Base-by-base conservation (phyloP, 2,329 filamentous ascomycete genomes). In the Sporothrix phasma region DNA sequence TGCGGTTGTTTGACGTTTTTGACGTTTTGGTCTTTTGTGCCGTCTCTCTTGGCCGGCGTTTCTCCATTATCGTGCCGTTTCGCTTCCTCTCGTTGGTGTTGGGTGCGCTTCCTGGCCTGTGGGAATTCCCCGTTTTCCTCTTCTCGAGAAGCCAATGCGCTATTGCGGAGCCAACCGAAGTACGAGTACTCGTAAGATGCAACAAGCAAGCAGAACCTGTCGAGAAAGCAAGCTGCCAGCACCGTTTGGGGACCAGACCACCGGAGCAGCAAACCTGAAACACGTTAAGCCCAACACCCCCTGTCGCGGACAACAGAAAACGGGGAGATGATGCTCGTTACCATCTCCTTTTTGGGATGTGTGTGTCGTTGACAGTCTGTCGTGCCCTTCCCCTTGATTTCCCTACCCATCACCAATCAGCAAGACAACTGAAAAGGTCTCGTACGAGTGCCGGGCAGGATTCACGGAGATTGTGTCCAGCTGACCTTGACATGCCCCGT, bases 261-360 rank as follows among this genome's bases (percentile, higher is more conserved):
- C 61, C 49, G 61, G 54, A 11, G 34, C 45, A 51, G 45, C 10
- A 34, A 39, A 45, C 49, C 49, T 63, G 61, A 63, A 63, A 63
- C 61, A 62, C 17, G 37, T 53, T 39, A 54, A 62, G 11, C 29
- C 37, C 58, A 39, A 46, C 41, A 60, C 8, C 39, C 46, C 37
- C 17, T 37, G 22, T 41, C 15, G 26, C 26, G 11, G 29, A 43
- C 43, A 53, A 53, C 37, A 61, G 6, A 31, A 43, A 45, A 19
- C 8, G 13, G 34, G 34, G 3, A 29, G 34, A 26, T 43, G 54
- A 39, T 19, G 24, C 37, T 58, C 54, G 54, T 43, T 58, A n/a
- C 22, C 24, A 11, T 58, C 45, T 10, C 56, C 56, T 10, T 59
- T 59, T 59, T 29, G 26, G 56, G 39, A 17, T 15, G 45, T 3